phyloP scores from a whole-genome alignment of 495 filamentous ascomycete genomes.

The Trichoderma gamsii region DNA sequence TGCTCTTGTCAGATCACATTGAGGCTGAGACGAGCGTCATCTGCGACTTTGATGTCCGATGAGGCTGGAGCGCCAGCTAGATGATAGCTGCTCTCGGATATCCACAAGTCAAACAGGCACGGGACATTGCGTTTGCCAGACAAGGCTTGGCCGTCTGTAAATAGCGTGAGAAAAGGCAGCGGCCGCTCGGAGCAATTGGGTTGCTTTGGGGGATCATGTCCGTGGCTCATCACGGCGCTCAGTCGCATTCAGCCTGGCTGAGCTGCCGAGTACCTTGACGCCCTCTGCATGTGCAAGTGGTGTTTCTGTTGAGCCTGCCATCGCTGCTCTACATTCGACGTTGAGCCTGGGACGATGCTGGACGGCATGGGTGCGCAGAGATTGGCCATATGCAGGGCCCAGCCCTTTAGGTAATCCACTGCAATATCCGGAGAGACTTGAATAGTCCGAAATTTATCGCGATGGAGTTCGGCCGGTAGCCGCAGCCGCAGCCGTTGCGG shows the following conservation, averaged over 20 bases:
- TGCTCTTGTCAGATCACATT: neutral
- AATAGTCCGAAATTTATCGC: no score
- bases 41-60: slow-evolving; percentile 3
- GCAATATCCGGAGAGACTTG: neutral
- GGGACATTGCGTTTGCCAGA: slow-evolving; percentile 2
- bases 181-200: neutral
- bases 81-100: neutral
- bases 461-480: no score
- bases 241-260: neutral
- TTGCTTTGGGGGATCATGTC: neutral
- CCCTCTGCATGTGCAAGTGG: neutral
- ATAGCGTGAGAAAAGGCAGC: neutral
- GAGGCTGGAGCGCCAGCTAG: neutral
- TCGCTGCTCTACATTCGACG: neutral
- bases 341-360: neutral
- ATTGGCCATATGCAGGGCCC: neutral
- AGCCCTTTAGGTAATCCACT: slow-evolving; percentile 8
- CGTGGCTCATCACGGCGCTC: neutral
- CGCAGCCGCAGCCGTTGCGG: no score
- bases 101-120: neutral
- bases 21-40: slow-evolving; percentile 4
- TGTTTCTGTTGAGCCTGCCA: neutral
- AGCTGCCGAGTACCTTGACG: neutral
- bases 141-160: neutral
- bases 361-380: neutral